Base-by-base conservation (phyloP, 768 basidiomycete species). In the Amanita muscaria region DNA sequence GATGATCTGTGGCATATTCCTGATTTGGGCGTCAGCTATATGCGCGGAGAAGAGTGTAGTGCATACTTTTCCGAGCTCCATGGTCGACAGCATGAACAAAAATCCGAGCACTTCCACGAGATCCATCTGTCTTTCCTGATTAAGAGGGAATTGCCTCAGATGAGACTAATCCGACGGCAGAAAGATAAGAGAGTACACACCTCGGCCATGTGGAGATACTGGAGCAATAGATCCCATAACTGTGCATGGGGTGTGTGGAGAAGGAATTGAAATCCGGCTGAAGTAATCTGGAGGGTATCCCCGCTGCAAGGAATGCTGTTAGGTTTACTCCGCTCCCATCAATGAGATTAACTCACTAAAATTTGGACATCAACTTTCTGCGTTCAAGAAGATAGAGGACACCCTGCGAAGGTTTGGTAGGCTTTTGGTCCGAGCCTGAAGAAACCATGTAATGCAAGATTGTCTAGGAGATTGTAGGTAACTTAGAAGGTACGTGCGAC, bases 381-480 rank as follows among this genome's bases (percentile, higher is more conserved):
- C 81, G 70, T 54, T 87, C 73, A 2, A 99, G 70, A 5, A 98
- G 72, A 56, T 79, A 84, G 7, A 94, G 68, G 11, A 98, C 92
- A 15, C 82, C 86, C 49, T 80, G 77, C 1, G 87, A 87, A 5
- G 92, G 90, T 58, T 76, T 79, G 6, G 80, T 66, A 19, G 85
- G 77, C 29, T 74, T 67, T 58, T 86, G 78, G n/a, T 80, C 88
- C 22, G 77, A 79, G 10, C 81, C 88, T 24, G 87, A 94, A 7
- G 89, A 92, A 3, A 99, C 96, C 92, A 99, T 96, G 58, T 88
- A 98, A 63, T 97, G 91, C 34, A 98, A 72, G 55, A 98, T 94
- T 0, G 90, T 92, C 92, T 98, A 49, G 23, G 22, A 36, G 32
- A 50, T 41, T 46, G 15, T n/a, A n/a, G 48, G 35, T 29, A 30